Conservation (phyloP, 768 basidiomycete genomes). For the Suillus weaverae region DNA sequence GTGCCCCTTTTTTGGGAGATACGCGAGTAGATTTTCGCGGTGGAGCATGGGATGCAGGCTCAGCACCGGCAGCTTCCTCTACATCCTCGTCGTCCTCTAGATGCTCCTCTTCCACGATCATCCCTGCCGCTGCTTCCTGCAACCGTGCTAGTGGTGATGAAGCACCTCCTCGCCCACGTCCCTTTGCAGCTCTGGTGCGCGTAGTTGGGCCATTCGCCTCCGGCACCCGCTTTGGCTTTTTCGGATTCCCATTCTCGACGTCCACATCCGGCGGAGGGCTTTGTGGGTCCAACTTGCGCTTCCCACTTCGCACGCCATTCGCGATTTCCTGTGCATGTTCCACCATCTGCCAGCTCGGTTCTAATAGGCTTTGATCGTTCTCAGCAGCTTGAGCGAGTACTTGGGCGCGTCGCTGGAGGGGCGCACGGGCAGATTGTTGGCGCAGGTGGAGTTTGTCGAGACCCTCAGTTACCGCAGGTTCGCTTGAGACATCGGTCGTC, state of each 20-base stretch:
- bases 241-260: slow-evolving; percentile 17
- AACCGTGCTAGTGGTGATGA: slow-evolving; percentile 19
- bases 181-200: slow-evolving; percentile 12
- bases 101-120: slow-evolving; percentile 31
- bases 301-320: slow-evolving; percentile 31
- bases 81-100: slow-evolving; percentile 20
- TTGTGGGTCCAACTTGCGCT: slow-evolving; percentile 38
- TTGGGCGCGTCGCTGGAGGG: slow-evolving; percentile 49
- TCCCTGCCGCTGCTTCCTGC: slow-evolving; percentile 26
- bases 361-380: slow-evolving; percentile 38
- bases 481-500: slow-evolving; percentile 14
- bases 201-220: slow-evolving; percentile 19
- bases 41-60: background rate
- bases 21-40: background rate
- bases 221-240: slow-evolving; percentile 21
- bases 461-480: slow-evolving; percentile 32
- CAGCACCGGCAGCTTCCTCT: background rate
- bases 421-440: slow-evolving; percentile 19
- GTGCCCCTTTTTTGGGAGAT: background rate
- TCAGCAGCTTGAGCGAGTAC: slow-evolving; percentile 49
- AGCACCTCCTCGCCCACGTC: slow-evolving; percentile 20
- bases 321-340: slow-evolving; percentile 19
- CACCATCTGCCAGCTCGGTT: slow-evolving; percentile 62
- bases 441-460: slow-evolving; percentile 36
- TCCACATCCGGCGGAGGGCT: slow-evolving; percentile 25